Evolutionary conservation across 371 early-diverging fungal species (phyloP).

Genomic region (Mortierella sp.): DNA sequence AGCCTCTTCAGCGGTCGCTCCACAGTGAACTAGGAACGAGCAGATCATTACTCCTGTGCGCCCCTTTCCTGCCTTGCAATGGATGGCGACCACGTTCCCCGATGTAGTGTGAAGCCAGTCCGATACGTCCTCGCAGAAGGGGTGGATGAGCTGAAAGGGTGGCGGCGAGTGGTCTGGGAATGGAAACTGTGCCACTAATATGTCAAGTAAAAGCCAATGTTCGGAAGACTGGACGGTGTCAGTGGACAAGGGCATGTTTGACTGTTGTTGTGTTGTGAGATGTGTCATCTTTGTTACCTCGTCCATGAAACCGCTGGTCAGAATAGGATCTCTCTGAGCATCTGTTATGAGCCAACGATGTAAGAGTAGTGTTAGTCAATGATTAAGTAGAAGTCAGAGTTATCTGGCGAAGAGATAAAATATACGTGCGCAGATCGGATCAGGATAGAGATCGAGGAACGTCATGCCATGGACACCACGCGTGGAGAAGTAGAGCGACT

Average conservation of each 20-base stretch:
- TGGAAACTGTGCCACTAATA: slow-evolving; percentile 66
- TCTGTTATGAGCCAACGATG: slow-evolving; percentile 36
- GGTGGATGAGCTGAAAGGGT: slow-evolving; percentile 66
- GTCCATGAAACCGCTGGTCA: slow-evolving; percentile 55
- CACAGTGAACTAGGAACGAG: slow-evolving; percentile 67
- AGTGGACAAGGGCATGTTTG: background rate
- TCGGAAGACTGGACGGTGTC: background rate
- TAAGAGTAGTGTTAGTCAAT: background rate
- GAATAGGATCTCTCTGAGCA: slow-evolving; percentile 71
- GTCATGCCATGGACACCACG: background rate
- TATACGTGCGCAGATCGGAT: background rate
- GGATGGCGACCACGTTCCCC: slow-evolving; percentile 75
- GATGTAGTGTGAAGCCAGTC: slow-evolving; percentile 64
- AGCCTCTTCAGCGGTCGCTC: slow-evolving; percentile 66
- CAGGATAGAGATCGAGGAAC: background rate
- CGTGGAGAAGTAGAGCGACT: background rate
- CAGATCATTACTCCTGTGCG: slow-evolving; percentile 82
- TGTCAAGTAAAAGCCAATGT: background rate
- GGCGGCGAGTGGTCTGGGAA: slow-evolving; percentile 82
- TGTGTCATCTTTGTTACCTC: slow-evolving; percentile 38
- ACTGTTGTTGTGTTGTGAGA: background rate
- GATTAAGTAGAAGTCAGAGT: background rate
- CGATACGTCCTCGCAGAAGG: slow-evolving; percentile 73
- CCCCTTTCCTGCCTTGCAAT: slow-evolving; percentile 89
- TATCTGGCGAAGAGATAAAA: background rate